phyloP scores from a whole-genome alignment of 169 alveolate species.

The Fabrea salina region DNA sequence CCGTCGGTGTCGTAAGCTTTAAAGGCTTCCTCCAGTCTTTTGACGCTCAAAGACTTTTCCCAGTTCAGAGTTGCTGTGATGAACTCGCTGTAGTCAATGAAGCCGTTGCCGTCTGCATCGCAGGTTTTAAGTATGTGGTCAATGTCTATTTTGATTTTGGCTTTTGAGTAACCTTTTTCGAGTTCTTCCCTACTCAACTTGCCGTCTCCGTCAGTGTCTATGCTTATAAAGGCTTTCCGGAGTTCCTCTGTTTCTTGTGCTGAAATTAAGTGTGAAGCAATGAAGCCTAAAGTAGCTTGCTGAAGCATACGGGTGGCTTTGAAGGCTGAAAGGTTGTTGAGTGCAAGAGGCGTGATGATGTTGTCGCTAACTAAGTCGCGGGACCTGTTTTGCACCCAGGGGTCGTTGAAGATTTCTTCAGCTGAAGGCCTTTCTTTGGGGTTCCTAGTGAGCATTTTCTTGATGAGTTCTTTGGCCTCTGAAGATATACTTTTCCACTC shows the following conservation, averaged over 20 bases:
- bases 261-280: slow-evolving; percentile 42
- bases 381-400: neutral
- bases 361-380: neutral
- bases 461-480: slow-evolving; percentile 63
- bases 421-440: slow-evolving; percentile 76
- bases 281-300: slow-evolving; percentile 43
- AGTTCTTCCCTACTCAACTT: slow-evolving; percentile 45
- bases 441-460: slow-evolving; percentile 69
- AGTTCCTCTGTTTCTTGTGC: slow-evolving; percentile 40
- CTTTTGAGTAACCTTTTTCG: neutral
- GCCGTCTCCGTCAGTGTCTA: slow-evolving; percentile 54
- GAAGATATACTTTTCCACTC: slow-evolving; percentile 75
- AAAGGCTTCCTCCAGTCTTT: too few relatives aligned
- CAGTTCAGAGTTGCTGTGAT: too few relatives aligned
- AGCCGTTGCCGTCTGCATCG: too few relatives aligned
- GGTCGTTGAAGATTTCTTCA: slow-evolving; percentile 40
- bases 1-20: too few relatives aligned
- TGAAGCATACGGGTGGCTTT: slow-evolving; percentile 29
- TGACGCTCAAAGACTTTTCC: too few relatives aligned
- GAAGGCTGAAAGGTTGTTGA: slow-evolving; percentile 41
- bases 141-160: neutral
- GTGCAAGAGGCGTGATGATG: neutral
- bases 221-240: slow-evolving; percentile 46
- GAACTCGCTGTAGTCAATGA: too few relatives aligned
- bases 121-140: too few relatives aligned